Evolutionary conservation across 164 flowering plant genomes (phyloP), one percentile per base, ranked within the genome.

Genomic region (Berberis vulgaris): DNA sequence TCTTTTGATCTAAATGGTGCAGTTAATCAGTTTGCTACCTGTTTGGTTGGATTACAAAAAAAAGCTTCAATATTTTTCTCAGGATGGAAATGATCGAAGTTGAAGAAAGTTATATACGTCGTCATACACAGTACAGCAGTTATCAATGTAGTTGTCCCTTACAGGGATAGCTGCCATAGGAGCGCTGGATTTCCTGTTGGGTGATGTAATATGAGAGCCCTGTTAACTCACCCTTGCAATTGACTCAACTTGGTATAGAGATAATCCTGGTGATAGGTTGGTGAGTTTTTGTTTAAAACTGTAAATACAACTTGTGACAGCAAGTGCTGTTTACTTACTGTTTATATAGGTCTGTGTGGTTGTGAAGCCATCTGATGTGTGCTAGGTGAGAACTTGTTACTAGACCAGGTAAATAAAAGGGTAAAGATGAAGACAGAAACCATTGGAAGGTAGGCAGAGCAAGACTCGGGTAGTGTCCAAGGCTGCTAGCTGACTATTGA

Each of bases 231-330:
- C 26, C 26, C 26, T 26, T 26, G 26, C 7, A 26, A 52, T 12
- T 54, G 58, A 61, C 62, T 59, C 70, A 41, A 6, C 39, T 41
- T 64, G 63, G 26, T 47, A 43, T 63, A 12, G 38, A 45, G 67
- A 57, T 63, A 26, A 46, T 57, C 43, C 49, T 62, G 49, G 68
- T 43, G 52, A 52, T 65, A 61, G 74, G 63, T 40, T 43, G 66
- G 47, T 65, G 58, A 64, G 40, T 43, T 65, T 62, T 46, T 11
- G 67, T 65, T 62, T 45, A 66, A 26, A 61, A 63, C 67, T 77
- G 80, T 76, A 68, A 64, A 73, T 76, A 71, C 71, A 59, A 41
- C 46, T 57, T 12, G 38, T 46, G 61, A 56, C 59, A 53, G 62
- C 40, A 11, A 59, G 26, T 47, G 43, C 45, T 60, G 43, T 5